Evolutionary conservation across 495 filamentous ascomycete species (phyloP), one percentile per base, ranked within the genome.

Genomic region (Hypoxylon lenormandii): DNA sequence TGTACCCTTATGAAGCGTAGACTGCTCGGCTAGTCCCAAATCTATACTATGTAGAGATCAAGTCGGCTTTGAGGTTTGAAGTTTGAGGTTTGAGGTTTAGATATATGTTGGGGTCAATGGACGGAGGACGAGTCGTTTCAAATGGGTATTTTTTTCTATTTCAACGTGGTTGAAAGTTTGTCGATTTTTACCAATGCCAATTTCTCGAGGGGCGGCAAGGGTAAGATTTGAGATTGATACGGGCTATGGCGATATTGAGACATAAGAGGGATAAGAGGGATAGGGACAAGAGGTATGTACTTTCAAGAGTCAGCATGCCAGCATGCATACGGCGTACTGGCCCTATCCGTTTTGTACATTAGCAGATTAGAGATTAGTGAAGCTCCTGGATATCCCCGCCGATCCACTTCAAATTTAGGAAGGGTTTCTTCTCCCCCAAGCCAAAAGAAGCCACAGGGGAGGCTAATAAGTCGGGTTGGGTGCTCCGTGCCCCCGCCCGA

Each of bases 401-500:
- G 59, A 48, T 45, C 60, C 54, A 69, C 54, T 60, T 61, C 64
- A 57, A 61, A 38, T 68, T 68, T 61, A 21, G 66, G 47, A 60
- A 18, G 28, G 54, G 18, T 10, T 42, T 45, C 13, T 16, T 15
- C 42, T 45, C 38, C 13, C n/a, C 40, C 30, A 7, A 33, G 30
- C 30, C 30, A 33, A 28, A 28, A 28, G 7, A 28, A 28, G 26
- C 26, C 26, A 28, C 26, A 16, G 16, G n/a, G 45, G 26, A 36
- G 36, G 19, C 30, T 7, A 7, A 4, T 1, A 3, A 42, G 62
- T 7, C 21, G 26, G 28, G 46, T 45, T 5, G 43, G 19, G 42
- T 53, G 36, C 61, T 26, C 55, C 53, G 55, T 64, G 33, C 60
- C 66, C 60, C 60, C 59, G 60, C 67, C 30, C 10, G 30, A 33